Percentiles rank a stretch among this genome's conserved stretches.
phyloP scores from a whole-genome alignment of 805 yeast species.

The Kazachstania viticola region DNA sequence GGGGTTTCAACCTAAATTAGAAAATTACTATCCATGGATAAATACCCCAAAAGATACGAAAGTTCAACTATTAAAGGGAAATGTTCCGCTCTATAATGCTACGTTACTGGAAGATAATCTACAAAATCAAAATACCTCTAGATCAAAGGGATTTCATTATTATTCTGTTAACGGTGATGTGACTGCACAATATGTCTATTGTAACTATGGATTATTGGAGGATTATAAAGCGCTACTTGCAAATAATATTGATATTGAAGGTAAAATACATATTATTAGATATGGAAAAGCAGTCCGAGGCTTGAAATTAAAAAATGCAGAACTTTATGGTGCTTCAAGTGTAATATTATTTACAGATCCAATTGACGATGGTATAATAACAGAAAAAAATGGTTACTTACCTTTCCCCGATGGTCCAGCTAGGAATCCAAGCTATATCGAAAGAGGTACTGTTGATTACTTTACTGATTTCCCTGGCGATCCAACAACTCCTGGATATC shows the following conservation, averaged over 20 bases:
- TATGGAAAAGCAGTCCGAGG: constrained; percentile 42
- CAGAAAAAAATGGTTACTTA: constrained; percentile 42
- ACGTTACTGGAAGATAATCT: constrained; percentile 39
- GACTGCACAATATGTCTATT: constrained; percentile 43
- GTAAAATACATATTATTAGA: constrained; percentile 50
- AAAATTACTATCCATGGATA: constrained; percentile 46
- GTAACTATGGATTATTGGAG: constrained; percentile 44
- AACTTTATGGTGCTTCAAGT: constrained; percentile 49
- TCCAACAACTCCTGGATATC: constrained; percentile 67
- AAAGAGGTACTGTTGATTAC: constrained; percentile 49
- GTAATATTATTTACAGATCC: constrained; percentile 34
- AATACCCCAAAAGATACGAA: constrained; percentile 39
- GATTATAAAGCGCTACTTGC: constrained; percentile 38
- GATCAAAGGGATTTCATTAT: constrained; percentile 44
- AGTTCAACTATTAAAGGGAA: constrained; percentile 26
- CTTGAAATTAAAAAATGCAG: constrained; percentile 49
- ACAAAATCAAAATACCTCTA: constrained; percentile 30
- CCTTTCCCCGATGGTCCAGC: constrained; percentile 58
- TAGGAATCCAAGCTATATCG: constrained; percentile 47
- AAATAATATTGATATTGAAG: constrained; percentile 34
- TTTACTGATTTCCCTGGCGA: constrained; percentile 59
- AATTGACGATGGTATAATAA: constrained; percentile 46
- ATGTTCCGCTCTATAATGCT: constrained; percentile 34
- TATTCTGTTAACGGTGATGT: constrained; percentile 57
- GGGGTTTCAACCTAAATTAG: constrained; percentile 40